Percentiles rank a stretch among this genome's conserved stretches.
These are phyloP conservation scores for Stenocarpella maydis DNA, from an alignment of 2,329 filamentous ascomycete species.

Conservation along the genomic window DNA sequence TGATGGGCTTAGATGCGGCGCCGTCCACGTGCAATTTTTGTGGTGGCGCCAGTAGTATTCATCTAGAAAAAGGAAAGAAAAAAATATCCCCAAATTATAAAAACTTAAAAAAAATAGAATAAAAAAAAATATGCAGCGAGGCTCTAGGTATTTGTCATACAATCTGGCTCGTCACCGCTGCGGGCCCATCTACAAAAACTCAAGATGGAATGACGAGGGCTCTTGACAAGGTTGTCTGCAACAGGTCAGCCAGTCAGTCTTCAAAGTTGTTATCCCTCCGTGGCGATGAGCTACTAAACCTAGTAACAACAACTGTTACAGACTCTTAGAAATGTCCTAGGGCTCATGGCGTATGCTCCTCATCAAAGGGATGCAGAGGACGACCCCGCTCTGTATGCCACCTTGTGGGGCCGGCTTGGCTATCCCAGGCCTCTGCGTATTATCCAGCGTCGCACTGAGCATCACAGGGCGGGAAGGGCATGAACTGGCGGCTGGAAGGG, in stretches of 20 bases:
- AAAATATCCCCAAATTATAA: too few relatives aligned
- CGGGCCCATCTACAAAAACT: not conserved
- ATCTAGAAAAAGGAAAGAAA: too few relatives aligned
- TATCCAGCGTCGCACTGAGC: not conserved
- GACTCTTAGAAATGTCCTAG: not conserved
- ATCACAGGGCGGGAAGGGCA: not conserved
- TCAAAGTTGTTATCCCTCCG: not conserved
- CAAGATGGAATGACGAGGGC: not conserved
- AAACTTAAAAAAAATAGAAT: too few relatives aligned
- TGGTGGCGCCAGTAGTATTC: rapidly evolving
- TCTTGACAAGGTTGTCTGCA: too few relatives aligned
- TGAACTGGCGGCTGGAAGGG: too few relatives aligned
- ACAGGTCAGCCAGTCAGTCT: not conserved
- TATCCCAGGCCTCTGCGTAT: not conserved
- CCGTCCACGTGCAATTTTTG: not conserved
- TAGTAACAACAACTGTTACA: too few relatives aligned
- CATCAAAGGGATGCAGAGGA: not conserved
- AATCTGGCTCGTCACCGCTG: not conserved
- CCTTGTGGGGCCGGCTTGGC: not conserved
- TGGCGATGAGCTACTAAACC: not conserved
- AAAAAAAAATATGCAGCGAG: not conserved
- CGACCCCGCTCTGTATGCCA: not conserved
- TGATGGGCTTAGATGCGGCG: not conserved
- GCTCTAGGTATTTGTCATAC: not conserved
- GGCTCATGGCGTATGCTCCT: not conserved